phyloP scores from a whole-genome alignment of 1,284 basidiomycete species.

The Porogramme epimiltina region DNA sequence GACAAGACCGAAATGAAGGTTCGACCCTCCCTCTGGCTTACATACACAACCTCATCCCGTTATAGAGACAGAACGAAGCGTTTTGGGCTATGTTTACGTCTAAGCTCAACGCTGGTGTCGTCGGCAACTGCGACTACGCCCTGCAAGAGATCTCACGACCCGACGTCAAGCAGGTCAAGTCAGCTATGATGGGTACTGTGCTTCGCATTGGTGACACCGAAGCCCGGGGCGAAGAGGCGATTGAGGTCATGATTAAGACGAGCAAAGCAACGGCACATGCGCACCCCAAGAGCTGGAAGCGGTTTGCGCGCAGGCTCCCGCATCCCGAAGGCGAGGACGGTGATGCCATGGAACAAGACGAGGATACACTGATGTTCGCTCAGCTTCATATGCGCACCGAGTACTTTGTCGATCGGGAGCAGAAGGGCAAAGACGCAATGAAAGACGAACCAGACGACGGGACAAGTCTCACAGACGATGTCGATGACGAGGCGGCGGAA shows the following conservation, averaged over 20 bases:
- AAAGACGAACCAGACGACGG: slow-evolving; percentile 31
- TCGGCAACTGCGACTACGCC: slow-evolving; percentile 76
- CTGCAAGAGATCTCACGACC: slow-evolving; percentile 71
- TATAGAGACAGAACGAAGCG: slow-evolving; percentile 73
- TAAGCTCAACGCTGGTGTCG: slow-evolving; percentile 47
- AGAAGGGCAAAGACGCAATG: slow-evolving; percentile 27
- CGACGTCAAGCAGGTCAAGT: slow-evolving; percentile 69
- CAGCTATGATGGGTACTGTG: slow-evolving; percentile 59
- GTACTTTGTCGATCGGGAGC: slow-evolving; percentile 51
- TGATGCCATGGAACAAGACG: slow-evolving; percentile 36
- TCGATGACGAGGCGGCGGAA: slow-evolving; percentile 27
- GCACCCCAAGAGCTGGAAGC: slow-evolving; percentile 81
- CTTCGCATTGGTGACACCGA: slow-evolving; percentile 79
- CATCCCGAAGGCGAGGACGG: slow-evolving; percentile 28
- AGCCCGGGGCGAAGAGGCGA: slow-evolving; percentile 62
- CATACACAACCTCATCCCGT: slow-evolving; percentile 3
- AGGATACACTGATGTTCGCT: slow-evolving; percentile 44
- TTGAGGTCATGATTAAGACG: slow-evolving; percentile 77
- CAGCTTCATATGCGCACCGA: slow-evolving; percentile 61
- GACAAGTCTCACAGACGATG: slow-evolving; percentile 24
- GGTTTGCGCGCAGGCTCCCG: slow-evolving; percentile 56
- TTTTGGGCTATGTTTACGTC: slow-evolving; percentile 68
- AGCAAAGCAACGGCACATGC: slow-evolving; percentile 83
- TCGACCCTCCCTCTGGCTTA: background rate
- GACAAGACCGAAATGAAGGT: slow-evolving; percentile 76